A percentile compares a stretch with the other conserved stretches of the same genome.
phyloP scores from a whole-genome alignment of 164 flowering plant species.

The Liquidambar formosana region DNA sequence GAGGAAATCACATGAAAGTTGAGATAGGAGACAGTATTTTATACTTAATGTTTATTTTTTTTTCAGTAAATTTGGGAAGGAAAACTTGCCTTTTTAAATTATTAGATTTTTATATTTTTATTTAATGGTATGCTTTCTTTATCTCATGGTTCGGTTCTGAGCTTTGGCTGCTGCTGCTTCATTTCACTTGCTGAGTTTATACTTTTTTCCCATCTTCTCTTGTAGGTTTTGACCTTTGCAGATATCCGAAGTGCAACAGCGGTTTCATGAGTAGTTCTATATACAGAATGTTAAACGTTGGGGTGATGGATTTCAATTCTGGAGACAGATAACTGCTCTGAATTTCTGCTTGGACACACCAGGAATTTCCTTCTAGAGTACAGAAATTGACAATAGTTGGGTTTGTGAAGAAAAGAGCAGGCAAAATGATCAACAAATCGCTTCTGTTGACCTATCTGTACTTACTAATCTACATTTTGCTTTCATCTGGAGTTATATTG shows the following conservation, averaged over 20 bases:
- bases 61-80: background rate
- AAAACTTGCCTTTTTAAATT: background rate
- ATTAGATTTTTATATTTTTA: background rate
- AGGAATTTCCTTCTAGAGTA: background rate
- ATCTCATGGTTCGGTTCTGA: background rate
- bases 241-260: background rate
- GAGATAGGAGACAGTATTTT: background rate
- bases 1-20: background rate
- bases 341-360: background rate
- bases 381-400: background rate
- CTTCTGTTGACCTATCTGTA: constrained; percentile 74
- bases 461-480: constrained; percentile 74
- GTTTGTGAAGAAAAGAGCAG: constrained; percentile 10
- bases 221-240: background rate
- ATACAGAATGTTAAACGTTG: background rate
- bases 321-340: background rate
- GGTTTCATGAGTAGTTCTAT: background rate
- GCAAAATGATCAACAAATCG: constrained; percentile 61
- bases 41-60: background rate
- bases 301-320: background rate
- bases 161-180: background rate
- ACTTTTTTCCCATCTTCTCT: constrained; percentile 1
- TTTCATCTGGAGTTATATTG: constrained; percentile 87
- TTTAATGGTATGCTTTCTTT: background rate
- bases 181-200: background rate